Base-by-base conservation (phyloP, 805 yeast species). In the Nakazawaea populi region DNA sequence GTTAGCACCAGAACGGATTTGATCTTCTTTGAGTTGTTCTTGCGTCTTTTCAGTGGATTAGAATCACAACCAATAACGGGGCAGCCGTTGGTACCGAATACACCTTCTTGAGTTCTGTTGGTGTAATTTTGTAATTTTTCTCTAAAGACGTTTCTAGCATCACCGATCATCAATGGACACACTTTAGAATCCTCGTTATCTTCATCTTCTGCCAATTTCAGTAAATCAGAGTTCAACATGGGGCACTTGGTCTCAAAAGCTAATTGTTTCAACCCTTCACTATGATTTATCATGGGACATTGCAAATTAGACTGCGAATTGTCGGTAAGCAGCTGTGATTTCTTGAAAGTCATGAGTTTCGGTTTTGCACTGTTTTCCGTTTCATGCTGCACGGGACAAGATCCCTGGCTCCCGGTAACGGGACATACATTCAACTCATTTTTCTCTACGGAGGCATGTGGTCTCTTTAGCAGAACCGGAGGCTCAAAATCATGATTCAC, bases 161-260 rank as follows among this genome's bases (percentile, higher is more conserved):
- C 77, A 44, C 75, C 75, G 42, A 72, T 66, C 76, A 73, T 73
- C 54, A 73, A 54, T 1, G 77, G 77, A 52, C 76, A 73, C 5
- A 72, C 74, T 52, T 69, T 71, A 2, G 68, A 67, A 32, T 68
- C 72, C 30, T 60, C 65, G 39, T 44, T 48, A 27, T 49, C 55
- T 30, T 52, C 51, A 24, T 52, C 49, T 36, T 52, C 52, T 6
- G 52, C 47, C 11, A 45, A 42, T 46, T 43, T 48, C 27, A 41
- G 42, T 31, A 42, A 46, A 43, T 49, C 53, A n/a, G 52, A 38
- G 11, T 8, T 29, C 27, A 48, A 30, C 52, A 52, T 36, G 5
- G 54, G 54, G 34, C 54, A 52, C 37, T 35, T 47, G 10, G 47
- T 29, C 12, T 41, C 50, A 4, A 37, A 44, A 7, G 47, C 53